Base-by-base conservation (phyloP, 176 grass and related monocot species). In the Aegilops longissima region DNA sequence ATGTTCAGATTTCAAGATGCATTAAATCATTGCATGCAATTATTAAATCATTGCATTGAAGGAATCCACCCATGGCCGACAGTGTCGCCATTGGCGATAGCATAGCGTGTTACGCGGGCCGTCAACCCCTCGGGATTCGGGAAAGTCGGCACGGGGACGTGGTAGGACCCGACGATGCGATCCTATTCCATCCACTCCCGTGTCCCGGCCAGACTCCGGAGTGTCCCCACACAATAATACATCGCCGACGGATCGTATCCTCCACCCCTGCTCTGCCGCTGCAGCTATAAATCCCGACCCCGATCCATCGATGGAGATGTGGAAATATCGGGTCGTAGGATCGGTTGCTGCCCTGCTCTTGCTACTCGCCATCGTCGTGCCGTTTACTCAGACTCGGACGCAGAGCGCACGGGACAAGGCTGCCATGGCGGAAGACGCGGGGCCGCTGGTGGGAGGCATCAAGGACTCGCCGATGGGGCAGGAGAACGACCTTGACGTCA, bases 401-500 rank as follows among this genome's bases (percentile, higher is more conserved):
- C 70, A 33, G 67, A 74, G n/a, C 74, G 47, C 5, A 7, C 51
- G 51, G 0, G 73, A 11, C 77, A 42, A 83, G 34, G 10, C 45
- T 33, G 34, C 12, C 52, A 88, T 87, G 86, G 89, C 63, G 33
- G 71, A 79, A 21, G 79, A 73, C 16, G 77, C 21, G 17, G 88
- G 5, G 27, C 21, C 40, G 42, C 0, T 85, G 27, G 1, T 12
- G 4, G 95, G 95, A 42, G 93, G 93, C 77, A 2, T 92, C 83
- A 27, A 5, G 5, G 88, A 94, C 30, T 49, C 71, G 39, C 82
- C 89, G 70, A 58, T 4, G 59, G 84, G 88, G 12, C 44, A 17
- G 18, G 87, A 93, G 79, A 97, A 97, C 91, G 86, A 90, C 83
- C 73, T 91, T 70, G 33, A 86, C 30, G 66, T 89, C 66, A n/a